Base-by-base conservation (phyloP, 2,329 filamentous ascomycete species). In the Penicillium sp. region DNA sequence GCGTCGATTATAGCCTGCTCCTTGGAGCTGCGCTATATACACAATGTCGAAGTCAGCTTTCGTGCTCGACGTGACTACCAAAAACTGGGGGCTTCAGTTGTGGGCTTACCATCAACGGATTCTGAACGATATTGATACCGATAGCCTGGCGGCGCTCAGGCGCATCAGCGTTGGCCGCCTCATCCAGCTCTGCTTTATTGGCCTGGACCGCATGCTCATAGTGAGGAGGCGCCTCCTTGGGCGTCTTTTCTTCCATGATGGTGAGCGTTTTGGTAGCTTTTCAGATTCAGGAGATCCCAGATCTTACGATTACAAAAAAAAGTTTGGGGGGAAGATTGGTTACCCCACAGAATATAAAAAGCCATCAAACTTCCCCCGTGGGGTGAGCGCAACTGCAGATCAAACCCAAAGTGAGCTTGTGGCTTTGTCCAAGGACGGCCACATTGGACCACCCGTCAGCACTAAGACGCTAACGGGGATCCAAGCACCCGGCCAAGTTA, bases 101-200 rank as follows among this genome's bases (percentile, higher is more conserved):
- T 32, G 34, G 45, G 48, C 66, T 62, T 54, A 75, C 73, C 63
- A 65, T 69, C 45, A 75, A 57, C 26, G 73, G 73, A 48, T 75
- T 75, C 58, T 72, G 61, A 50, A 76, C 69, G 44, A 76, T 66
- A 57, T 76, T 76, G 49, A 75, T 54, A 6, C 71, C 73, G 17
- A 72, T 63, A 2, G 72, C 74, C 13, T 59, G 54, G 43, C 69
- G 70, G 31, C 70, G 69, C 38, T 50, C 57, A 19, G 43, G n/a
- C 3, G 41, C 38, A 6, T 50, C 47, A 22, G 39, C 37, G 15
- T 53, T 57, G 29, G 40, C 32, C 1, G 41, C 29, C 22, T 55
- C 51, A 22, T 32, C 34, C 19, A 40, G 19, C 29, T 41, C 53
- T 34, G 38, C 8, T 26, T 26, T 43, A 9, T 24, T 37, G 2